Evolutionary conservation across 768 basidiomycete genomes (phyloP), one percentile per base, ranked within the genome.

Genomic region (Lactarius quietus): DNA sequence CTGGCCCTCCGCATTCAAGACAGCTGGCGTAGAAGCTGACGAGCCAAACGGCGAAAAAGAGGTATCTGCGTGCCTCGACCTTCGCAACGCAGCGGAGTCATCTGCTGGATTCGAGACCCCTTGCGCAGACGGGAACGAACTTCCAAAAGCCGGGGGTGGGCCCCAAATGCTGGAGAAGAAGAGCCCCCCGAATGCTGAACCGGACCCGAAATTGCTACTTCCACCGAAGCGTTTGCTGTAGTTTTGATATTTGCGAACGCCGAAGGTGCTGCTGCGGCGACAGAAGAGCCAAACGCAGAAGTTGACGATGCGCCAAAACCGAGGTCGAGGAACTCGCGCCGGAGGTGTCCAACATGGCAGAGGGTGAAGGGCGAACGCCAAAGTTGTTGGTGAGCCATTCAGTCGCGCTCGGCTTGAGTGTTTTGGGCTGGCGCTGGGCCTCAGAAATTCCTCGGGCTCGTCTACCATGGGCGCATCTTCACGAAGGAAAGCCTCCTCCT

Each of bases 161-260:
- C 35, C 29, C 68, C 69, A 39, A 71, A 73, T 5, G 68, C 66
- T 8, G 72, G 72, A 0, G 65, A 57, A 35, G 69, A 58, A 38
- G 69, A 55, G 6, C n/a, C 55, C 59, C 6, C 69, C 67, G 26
- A 72, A 72, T 2, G 64, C 67, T 18, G 73, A 59, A 39, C 62
- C 39, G 15, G 61, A 59, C 55, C 74, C 41, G 41, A n/a, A n/a
- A n/a, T n/a, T n/a, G n/a, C n/a, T n/a, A n/a, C n/a, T n/a, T n/a
- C n/a, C n/a, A n/a, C n/a, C n/a, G n/a, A 80, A 81, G 6, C 72
- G 39, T 76, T 81, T 1, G 75, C 73, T 5, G 70, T 67, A 1
- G 77, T 14, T n/a, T 72, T 69, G 8, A 80, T 61, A 58, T 72
- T 72, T 45, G 78, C 74, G 64, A 81, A 80, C 12, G 70, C 80